phyloP scores from a whole-genome alignment of 768 basidiomycete genomes.

The Boletus bicolor region DNA sequence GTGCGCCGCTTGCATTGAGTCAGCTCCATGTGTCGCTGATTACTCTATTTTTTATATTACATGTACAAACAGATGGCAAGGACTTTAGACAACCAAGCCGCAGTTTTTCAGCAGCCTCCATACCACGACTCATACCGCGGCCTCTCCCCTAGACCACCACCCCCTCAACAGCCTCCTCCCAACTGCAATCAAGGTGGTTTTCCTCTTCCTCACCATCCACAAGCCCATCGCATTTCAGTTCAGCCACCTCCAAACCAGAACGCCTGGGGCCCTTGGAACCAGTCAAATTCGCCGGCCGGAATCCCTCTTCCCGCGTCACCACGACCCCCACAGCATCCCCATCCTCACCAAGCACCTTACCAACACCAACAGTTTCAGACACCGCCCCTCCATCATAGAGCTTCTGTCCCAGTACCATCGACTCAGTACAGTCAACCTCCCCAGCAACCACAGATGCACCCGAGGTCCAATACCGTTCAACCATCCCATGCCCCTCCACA shows the following conservation, averaged over 20 bases:
- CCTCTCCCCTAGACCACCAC: constrained; percentile 24
- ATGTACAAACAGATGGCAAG: constrained; percentile 56
- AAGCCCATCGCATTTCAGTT: constrained; percentile 16
- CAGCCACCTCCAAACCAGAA: constrained; percentile 27
- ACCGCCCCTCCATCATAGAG: constrained; percentile 23
- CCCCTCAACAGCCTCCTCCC: constrained; percentile 14
- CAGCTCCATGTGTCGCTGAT: constrained; percentile 13
- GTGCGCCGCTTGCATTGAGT: constrained; percentile 39
- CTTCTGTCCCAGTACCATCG: constrained; percentile 20
- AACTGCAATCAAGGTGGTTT: constrained; percentile 19
- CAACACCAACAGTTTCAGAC: constrained; percentile 20
- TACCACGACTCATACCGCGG: constrained; percentile 21
- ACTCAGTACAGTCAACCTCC: constrained; percentile 24
- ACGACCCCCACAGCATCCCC: constrained; percentile 18
- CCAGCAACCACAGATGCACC: constrained; percentile 20
- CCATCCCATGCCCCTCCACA: constrained; percentile 20
- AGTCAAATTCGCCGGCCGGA: constrained; percentile 8
- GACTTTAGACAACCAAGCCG: constrained; percentile 50
- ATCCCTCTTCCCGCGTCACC: constrained; percentile 23
- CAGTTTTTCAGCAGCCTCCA: constrained; percentile 24
- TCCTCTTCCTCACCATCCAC: constrained; percentile 4
- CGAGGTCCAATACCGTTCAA: constrained; percentile 16
- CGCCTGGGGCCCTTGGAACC: constrained; percentile 17
- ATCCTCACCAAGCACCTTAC: constrained; percentile 15
- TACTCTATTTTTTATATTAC: constrained; percentile 24